Evolutionary conservation across 176 grass and related monocot genomes (phyloP).

Genomic region (Lolium rigidum): DNA sequence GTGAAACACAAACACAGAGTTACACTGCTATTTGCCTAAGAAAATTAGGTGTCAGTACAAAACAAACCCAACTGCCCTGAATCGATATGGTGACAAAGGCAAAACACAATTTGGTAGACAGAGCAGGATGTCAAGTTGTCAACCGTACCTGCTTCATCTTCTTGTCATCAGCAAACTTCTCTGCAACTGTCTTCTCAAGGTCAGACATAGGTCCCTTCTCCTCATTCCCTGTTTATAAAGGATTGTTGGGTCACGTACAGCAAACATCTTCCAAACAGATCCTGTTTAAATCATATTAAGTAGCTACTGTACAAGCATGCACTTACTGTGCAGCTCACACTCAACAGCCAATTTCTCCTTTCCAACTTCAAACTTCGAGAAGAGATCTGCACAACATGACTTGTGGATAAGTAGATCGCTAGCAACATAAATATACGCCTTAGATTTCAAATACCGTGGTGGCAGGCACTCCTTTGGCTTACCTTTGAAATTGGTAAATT

Average conservation of each 20-base stretch:
- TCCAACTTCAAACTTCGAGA: slow-evolving; percentile 91
- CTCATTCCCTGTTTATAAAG: slow-evolving; percentile 67
- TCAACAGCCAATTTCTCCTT: slow-evolving; percentile 77
- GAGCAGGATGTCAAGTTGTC: no score
- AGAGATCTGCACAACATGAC: slow-evolving; percentile 60
- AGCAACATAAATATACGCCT: no score
- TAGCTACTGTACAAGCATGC: background rate
- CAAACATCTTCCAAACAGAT: background rate
- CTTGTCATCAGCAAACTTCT: slow-evolving; percentile 78
- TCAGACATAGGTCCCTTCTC: slow-evolving; percentile 78
- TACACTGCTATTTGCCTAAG: no score
- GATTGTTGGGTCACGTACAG: background rate
- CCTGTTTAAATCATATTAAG: slow-evolving; percentile 14
- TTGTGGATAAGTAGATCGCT: background rate
- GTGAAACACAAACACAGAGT: no score
- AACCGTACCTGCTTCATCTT: slow-evolving; percentile 43
- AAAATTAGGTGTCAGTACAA: no score
- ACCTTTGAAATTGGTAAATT: slow-evolving; percentile 70
- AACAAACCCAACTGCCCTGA: no score
- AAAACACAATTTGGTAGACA: no score
- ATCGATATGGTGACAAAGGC: no score
- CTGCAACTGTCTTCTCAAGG: slow-evolving; percentile 67
- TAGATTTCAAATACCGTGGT: background rate
- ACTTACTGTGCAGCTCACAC: slow-evolving; percentile 85
- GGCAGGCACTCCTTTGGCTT: slow-evolving; percentile 5